A percentile compares a stretch with the other conserved stretches of the same genome.
Conservation (phyloP, 345 rosid species). For the Capsella bursapastoris region DNA sequence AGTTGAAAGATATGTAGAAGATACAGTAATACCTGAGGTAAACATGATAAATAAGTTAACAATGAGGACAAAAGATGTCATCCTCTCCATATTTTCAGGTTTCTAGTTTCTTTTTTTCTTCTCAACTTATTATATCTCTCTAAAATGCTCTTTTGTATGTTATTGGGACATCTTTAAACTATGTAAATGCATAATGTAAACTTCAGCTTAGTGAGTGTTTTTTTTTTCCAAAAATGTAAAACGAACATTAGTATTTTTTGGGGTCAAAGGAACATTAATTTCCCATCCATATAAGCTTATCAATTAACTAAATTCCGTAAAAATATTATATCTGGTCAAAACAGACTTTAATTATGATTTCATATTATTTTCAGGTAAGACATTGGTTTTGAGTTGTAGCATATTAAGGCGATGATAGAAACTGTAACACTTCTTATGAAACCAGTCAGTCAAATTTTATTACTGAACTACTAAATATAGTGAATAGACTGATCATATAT, state of each 20-base stretch:
- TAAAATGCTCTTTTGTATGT: background rate
- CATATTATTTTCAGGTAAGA: too few relatives aligned
- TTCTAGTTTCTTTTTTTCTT: background rate
- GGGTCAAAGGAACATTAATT: background rate
- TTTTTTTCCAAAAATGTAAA: background rate
- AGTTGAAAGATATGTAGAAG: background rate
- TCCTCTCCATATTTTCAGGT: constrained; percentile 12
- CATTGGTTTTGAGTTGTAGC: too few relatives aligned
- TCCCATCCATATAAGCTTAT: background rate
- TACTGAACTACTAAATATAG: too few relatives aligned
- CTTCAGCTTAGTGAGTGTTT: background rate
- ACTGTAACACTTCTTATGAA: too few relatives aligned
- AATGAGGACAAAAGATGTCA: background rate
- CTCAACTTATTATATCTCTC: background rate
- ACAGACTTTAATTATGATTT: too few relatives aligned
- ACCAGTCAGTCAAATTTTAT: too few relatives aligned
- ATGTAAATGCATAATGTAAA: constrained; percentile 15
- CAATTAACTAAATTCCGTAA: too few relatives aligned
- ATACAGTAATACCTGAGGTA: constrained; percentile 24
- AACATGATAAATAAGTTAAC: constrained; percentile 18
- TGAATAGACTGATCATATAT: too few relatives aligned
- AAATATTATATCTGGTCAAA: too few relatives aligned
- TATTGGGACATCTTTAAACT: background rate
- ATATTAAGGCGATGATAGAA: too few relatives aligned
- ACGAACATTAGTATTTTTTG: background rate